These are phyloP conservation scores for Tylopilus cervinicoccineus DNA, from an alignment of 768 basidiomycete species.

Conservation along the genomic window DNA sequence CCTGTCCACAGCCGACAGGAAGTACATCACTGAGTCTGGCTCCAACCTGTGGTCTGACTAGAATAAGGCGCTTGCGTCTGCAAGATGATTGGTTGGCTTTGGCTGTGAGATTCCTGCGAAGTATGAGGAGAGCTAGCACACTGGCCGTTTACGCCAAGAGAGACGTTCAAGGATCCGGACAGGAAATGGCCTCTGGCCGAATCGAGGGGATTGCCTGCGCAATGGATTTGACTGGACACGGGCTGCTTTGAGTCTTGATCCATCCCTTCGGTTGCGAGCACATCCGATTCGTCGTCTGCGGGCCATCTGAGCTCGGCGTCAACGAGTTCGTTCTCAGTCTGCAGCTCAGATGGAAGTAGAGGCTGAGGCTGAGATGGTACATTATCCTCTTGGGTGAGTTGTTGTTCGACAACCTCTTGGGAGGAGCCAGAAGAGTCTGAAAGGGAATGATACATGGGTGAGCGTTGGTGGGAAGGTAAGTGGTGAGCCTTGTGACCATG, in stretches of 20 bases:
- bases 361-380: slow-evolving; percentile 10
- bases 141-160: background rate
- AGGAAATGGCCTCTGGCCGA: slow-evolving; percentile 15
- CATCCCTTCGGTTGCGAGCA: background rate
- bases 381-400: slow-evolving; percentile 42
- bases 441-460: slow-evolving; percentile 5
- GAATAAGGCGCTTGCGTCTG: slow-evolving; percentile 55
- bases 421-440: slow-evolving; percentile 35
- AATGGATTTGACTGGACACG: background rate
- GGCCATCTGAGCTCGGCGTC: slow-evolving; percentile 28
- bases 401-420: slow-evolving; percentile 42
- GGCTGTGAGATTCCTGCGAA: slow-evolving; percentile 17
- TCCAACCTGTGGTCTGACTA: slow-evolving; percentile 36
- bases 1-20: background rate
- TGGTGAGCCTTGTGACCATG: slow-evolving; percentile 3
- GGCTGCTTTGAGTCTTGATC: background rate
- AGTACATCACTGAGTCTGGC: slow-evolving; percentile 26
- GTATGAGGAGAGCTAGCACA: background rate
- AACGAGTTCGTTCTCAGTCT: slow-evolving; percentile 4
- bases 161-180: slow-evolving; percentile 22
- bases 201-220: background rate
- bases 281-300: slow-evolving; percentile 19
- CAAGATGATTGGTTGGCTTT: slow-evolving; percentile 33
- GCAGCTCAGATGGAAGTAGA: background rate
- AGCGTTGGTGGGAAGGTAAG: slow-evolving; percentile 1